Percentiles rank a stretch among this genome's conserved stretches.
Conservation (phyloP, 805 yeast species). For the Saccharomycopsis malanga region DNA sequence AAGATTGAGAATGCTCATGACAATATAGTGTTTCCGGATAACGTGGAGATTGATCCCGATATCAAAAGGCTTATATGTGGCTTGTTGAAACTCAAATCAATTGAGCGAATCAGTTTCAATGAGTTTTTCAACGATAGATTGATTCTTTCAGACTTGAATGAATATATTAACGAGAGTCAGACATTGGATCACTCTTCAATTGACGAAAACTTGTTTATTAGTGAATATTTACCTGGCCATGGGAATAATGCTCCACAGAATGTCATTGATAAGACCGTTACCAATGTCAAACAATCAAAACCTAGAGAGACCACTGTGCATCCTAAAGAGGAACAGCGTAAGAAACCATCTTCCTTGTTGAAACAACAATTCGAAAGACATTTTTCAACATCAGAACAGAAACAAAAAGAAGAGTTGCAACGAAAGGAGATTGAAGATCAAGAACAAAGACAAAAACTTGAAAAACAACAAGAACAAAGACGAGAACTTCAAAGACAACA, state of each 20-base stretch:
- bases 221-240: slow-evolving; percentile 54
- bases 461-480: background rate
- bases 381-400: background rate
- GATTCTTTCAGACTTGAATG: slow-evolving; percentile 44
- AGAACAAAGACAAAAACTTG: background rate
- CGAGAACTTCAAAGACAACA: background rate
- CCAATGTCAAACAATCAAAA: background rate
- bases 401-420: background rate
- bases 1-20: slow-evolving; percentile 81
- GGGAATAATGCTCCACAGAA: slow-evolving; percentile 6
- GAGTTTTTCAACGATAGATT: slow-evolving; percentile 79
- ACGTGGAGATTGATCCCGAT: slow-evolving; percentile 55
- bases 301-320: background rate
- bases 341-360: background rate
- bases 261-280: background rate
- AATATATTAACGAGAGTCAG: slow-evolving; percentile 33
- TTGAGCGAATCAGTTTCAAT: slow-evolving; percentile 78
- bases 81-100: slow-evolving; percentile 74
- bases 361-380: slow-evolving; percentile 7
- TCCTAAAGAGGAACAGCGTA: background rate
- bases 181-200: slow-evolving; percentile 61
- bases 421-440: too few relatives aligned
- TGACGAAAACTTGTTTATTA: slow-evolving; percentile 75
- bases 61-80: slow-evolving; percentile 67
- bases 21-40: slow-evolving; percentile 65